Evolutionary conservation across 2,329 filamentous ascomycete genomes (phyloP).

Genomic region (Phaeosphaeriaceae sp.): DNA sequence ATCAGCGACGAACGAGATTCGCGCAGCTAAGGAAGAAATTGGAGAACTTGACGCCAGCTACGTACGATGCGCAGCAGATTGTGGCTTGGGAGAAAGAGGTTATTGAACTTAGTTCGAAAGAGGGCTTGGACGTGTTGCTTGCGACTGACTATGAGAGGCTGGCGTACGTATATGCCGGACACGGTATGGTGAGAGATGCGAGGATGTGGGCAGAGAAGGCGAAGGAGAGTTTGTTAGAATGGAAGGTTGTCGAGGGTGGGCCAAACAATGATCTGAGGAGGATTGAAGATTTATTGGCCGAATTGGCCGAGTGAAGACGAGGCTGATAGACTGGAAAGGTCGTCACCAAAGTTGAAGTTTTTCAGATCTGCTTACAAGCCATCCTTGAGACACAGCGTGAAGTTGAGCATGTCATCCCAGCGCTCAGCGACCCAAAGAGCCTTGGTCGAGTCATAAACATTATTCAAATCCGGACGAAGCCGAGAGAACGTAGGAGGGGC

Average conservation of each 20-base stretch:
- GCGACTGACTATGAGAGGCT: conserved; percentile 32
- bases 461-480: not conserved
- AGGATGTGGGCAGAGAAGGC: conserved; percentile 26
- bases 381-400: not conserved
- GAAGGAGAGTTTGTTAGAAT: conserved; percentile 23
- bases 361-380: not conserved
- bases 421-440: not conserved
- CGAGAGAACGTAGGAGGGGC: not conserved
- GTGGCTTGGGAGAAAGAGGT: conserved; percentile 33
- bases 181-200: conserved; percentile 21
- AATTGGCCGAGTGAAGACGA: conserved; percentile 14
- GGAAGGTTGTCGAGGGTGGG: conserved; percentile 27
- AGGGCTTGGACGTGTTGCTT: conserved; percentile 28
- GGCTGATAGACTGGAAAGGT: not conserved
- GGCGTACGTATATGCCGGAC: conserved; percentile 33
- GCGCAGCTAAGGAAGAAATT: conserved; percentile 18
- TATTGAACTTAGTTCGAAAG: conserved; percentile 25
- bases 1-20: conserved; percentile 26
- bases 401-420: not conserved
- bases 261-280: conserved; percentile 19
- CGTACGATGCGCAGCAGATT: conserved; percentile 28
- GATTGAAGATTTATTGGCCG: conserved; percentile 24
- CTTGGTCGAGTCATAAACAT: not conserved
- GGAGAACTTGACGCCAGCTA: conserved; percentile 24
- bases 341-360: not conserved